Evolutionary conservation across 2,329 filamentous ascomycete genomes (phyloP).

Genomic region (Arthrobotrys conoides): DNA sequence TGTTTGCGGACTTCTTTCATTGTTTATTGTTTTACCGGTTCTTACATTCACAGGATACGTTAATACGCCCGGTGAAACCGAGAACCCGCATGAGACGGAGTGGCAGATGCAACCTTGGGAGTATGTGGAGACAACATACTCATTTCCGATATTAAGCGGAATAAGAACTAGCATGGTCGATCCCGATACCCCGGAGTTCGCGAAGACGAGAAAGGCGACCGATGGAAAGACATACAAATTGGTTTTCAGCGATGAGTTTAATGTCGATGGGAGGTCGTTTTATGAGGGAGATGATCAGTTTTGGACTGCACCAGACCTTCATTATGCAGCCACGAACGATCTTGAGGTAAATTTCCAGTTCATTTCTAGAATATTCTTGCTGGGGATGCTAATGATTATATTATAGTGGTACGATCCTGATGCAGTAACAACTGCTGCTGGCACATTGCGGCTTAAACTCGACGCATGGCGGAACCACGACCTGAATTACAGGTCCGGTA

Average conservation of each 20-base stretch:
- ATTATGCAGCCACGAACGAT: constrained; percentile 72
- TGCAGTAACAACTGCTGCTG: constrained; percentile 75
- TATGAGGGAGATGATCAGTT: constrained; percentile 74
- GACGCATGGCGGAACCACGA: constrained; percentile 77
- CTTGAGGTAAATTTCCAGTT: constrained; percentile 65
- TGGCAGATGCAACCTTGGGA: constrained; percentile 48
- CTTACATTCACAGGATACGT: constrained; percentile 68
- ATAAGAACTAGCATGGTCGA: constrained; percentile 71
- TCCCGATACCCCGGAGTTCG: constrained; percentile 70
- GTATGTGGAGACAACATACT: constrained; percentile 64
- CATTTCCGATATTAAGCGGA: constrained; percentile 70
- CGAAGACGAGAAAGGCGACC: constrained; percentile 68
- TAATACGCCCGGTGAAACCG: constrained; percentile 25
- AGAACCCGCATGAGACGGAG: neutral
- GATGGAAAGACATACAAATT: constrained; percentile 69
- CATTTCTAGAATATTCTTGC: no score
- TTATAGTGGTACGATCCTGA: constrained; percentile 79
- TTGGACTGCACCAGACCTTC: constrained; percentile 71
- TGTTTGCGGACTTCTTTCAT: constrained; percentile 69
- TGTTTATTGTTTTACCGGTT: constrained; percentile 71
- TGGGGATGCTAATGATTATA: constrained; percentile 19
- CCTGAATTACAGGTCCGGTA: constrained; percentile 78
- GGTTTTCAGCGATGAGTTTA: constrained; percentile 74
- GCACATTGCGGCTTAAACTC: constrained; percentile 76
- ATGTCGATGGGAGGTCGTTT: constrained; percentile 71